phyloP scores from a whole-genome alignment of 1,284 basidiomycete species.

The Albatrellus sp. region DNA sequence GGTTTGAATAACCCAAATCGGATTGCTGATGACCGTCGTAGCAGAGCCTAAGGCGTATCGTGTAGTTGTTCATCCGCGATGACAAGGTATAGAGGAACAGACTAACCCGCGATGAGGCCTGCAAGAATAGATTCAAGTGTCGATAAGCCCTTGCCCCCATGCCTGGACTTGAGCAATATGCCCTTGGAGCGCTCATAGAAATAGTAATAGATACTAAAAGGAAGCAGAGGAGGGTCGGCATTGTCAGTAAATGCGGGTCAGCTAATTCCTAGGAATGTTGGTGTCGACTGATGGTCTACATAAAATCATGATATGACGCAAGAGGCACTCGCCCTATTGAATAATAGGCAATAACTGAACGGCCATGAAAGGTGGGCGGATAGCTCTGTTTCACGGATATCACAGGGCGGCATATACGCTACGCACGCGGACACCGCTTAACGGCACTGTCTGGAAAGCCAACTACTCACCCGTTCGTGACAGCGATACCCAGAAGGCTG shows the following conservation, averaged over 20 bases:
- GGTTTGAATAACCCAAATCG: constrained; percentile 94
- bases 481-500: constrained; percentile 81
- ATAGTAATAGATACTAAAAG: constrained; percentile 66
- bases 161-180: constrained; percentile 41
- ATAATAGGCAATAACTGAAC: too few species aligned
- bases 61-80: background rate
- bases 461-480: constrained; percentile 73
- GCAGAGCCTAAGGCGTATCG: constrained; percentile 55
- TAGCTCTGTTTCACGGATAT: too few species aligned
- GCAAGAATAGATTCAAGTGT: constrained; percentile 86
- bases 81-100: background rate
- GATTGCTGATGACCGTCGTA: constrained; percentile 87
- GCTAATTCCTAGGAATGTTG: too few species aligned
- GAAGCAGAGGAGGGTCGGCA: too few species aligned
- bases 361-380: too few species aligned
- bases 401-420: too few species aligned
- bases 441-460: background rate
- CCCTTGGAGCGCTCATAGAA: constrained; percentile 66
- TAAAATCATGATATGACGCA: too few species aligned
- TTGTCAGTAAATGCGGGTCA: too few species aligned
- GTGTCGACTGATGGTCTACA: too few species aligned
- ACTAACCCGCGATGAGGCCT: constrained; percentile 73
- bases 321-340: too few species aligned
- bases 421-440: too few species aligned
- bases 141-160: constrained; percentile 55